These are phyloP conservation scores for Saccharomycopsis amapae DNA, from an alignment of 805 yeast genomes.

Conservation along the genomic window DNA sequence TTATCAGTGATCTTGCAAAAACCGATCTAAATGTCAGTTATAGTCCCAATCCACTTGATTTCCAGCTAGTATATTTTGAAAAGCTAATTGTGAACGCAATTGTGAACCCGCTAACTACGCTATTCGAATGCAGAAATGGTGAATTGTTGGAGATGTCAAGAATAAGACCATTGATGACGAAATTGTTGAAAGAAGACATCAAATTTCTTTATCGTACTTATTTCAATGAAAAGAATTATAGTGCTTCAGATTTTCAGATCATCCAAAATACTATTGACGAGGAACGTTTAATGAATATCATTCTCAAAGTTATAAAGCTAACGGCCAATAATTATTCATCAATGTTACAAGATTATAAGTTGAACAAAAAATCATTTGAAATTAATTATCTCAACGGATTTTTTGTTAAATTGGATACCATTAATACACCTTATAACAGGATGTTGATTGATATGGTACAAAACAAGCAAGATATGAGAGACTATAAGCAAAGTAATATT, in stretches of 20 bases:
- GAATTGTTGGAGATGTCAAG: constrained; percentile 42
- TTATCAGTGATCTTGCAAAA: constrained; percentile 28
- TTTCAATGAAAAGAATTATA: constrained; percentile 8
- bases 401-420: constrained; percentile 48
- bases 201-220: constrained; percentile 31
- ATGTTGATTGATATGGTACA: constrained; percentile 13
- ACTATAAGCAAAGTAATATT: not conserved
- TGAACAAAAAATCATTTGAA: constrained; percentile 55
- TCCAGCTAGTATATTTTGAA: constrained; percentile 56
- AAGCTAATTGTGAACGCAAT: constrained; percentile 78
- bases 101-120: constrained; percentile 76
- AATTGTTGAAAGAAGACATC: constrained; percentile 40
- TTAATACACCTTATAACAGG: constrained; percentile 26
- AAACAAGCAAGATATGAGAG: constrained; percentile 13
- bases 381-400: constrained; percentile 81
- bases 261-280: constrained; percentile 30
- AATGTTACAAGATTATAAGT: constrained; percentile 46
- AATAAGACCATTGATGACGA: constrained; percentile 30
- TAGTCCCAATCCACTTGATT: constrained; percentile 37
- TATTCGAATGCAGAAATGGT: constrained; percentile 73
- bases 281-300: constrained; percentile 32
- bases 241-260: constrained; percentile 26
- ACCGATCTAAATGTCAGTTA: constrained; percentile 28
- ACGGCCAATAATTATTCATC: constrained; percentile 51
- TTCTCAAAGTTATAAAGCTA: constrained; percentile 34